Conservation (phyloP, 352 stramenopile species). For the Phytophthora uliginosa region DNA sequence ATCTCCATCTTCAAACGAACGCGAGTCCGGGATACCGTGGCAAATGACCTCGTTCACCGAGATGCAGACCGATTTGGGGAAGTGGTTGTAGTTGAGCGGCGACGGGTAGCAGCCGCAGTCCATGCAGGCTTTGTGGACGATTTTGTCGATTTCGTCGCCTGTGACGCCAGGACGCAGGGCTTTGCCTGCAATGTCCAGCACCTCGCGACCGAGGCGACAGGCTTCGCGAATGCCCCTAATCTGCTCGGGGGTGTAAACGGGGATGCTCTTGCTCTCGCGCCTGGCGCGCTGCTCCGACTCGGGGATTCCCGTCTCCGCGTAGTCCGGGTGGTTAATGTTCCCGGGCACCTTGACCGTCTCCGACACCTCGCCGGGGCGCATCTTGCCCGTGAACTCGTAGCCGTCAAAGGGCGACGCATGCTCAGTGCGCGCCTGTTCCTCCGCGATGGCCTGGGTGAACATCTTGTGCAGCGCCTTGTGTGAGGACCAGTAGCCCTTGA, state of each 20-base stretch:
- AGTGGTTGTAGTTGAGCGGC: conserved; percentile 98
- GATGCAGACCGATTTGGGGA: conserved; percentile 94
- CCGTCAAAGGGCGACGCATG: conserved; percentile 56
- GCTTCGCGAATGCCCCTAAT: conserved; percentile 95
- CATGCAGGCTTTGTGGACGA: conserved; percentile 95
- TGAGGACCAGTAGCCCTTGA: conserved; percentile 96
- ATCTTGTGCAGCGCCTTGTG: conserved; percentile 98
- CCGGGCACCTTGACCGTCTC: conserved; percentile 79
- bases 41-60: conserved; percentile 97
- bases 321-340: conserved; percentile 90
- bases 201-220: conserved; percentile 90
- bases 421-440: conserved; percentile 38
- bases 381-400: conserved; percentile 86
- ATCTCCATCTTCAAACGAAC: conserved; percentile 95
- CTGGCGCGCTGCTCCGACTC: conserved; percentile 67
- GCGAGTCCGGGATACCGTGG: conserved; percentile 98
- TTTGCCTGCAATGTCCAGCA: conserved; percentile 96
- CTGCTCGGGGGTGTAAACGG: conserved; percentile 94
- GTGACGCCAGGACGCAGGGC: conserved; percentile 92
- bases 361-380: conserved; percentile 88
- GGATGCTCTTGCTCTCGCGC: conserved; percentile 74
- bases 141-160: conserved; percentile 97
- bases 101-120: conserved; percentile 96
- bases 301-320: conserved; percentile 86
- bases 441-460: conserved; percentile 71